Evolutionary conservation across 345 rosid species (phyloP).

Genomic region (Salix brachista): DNA sequence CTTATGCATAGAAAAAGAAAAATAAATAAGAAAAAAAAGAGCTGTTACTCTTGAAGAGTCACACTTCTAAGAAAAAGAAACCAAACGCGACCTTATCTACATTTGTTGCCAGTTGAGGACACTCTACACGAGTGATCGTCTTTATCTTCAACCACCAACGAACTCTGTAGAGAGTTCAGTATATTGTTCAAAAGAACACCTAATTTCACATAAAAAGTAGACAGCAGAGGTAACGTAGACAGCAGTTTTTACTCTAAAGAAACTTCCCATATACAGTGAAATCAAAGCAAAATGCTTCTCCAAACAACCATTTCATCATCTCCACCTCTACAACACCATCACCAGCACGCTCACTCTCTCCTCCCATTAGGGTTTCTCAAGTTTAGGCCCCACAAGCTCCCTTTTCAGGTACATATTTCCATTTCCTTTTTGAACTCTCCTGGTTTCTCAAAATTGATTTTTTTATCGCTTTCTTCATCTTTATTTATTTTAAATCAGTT

Average conservation of each 20-base stretch:
- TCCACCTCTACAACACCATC: constrained; percentile 31
- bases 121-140: not conserved
- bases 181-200: not conserved
- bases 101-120: no score
- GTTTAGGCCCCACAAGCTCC: constrained; percentile 22
- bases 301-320: constrained; percentile 38
- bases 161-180: not conserved
- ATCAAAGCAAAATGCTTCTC: constrained; percentile 40
- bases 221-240: not conserved
- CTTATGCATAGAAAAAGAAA: not conserved
- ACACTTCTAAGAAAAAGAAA: not conserved
- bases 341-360: constrained; percentile 15
- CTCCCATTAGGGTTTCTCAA: constrained; percentile 30
- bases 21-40: not conserved
- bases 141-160: constrained; percentile 23
- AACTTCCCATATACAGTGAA: not conserved
- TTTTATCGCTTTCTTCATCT: not conserved
- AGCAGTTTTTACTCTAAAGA: constrained; percentile 15
- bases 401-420: constrained; percentile 38
- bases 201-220: not conserved
- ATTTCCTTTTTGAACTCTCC: not conserved
- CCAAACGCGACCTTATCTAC: constrained; percentile 12
- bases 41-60: not conserved
- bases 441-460: not conserved
- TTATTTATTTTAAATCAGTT: not conserved